phyloP scores from a whole-genome alignment of 768 basidiomycete genomes.

The Mycena maculata region DNA sequence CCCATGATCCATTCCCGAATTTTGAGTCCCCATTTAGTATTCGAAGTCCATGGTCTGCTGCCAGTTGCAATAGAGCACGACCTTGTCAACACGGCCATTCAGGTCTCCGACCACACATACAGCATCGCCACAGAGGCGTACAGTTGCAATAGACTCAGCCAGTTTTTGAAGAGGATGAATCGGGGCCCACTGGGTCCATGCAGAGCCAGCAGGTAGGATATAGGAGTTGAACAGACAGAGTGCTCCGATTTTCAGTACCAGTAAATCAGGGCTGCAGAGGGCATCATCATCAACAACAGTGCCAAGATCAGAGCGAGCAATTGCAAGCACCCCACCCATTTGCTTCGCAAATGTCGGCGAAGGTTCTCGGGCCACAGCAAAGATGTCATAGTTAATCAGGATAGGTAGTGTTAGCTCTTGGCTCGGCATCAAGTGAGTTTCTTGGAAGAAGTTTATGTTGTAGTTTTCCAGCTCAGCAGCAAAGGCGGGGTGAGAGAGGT shows the following conservation, averaged over 20 bases:
- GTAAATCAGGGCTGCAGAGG: background rate
- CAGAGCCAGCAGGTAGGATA: background rate
- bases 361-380: background rate
- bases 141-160: background rate
- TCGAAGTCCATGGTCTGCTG: background rate
- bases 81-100: background rate
- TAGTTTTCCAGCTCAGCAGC: background rate
- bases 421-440: background rate
- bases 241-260: background rate
- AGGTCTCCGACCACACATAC: background rate
- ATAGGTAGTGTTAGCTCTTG: background rate
- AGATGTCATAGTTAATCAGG: background rate
- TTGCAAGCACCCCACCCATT: background rate
- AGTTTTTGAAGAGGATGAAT: background rate
- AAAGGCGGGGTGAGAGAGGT: background rate
- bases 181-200: background rate
- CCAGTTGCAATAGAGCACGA: background rate
- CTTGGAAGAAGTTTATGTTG: background rate
- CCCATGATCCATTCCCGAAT: conserved; percentile 3
- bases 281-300: background rate
- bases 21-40: background rate
- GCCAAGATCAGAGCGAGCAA: background rate
- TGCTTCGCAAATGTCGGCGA: background rate
- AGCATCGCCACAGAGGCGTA: background rate
- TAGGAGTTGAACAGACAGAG: background rate